Evolutionary conservation across 2,329 filamentous ascomycete species (phyloP), one percentile per base, ranked within the genome.

Genomic region (Sporothrix globosa): DNA sequence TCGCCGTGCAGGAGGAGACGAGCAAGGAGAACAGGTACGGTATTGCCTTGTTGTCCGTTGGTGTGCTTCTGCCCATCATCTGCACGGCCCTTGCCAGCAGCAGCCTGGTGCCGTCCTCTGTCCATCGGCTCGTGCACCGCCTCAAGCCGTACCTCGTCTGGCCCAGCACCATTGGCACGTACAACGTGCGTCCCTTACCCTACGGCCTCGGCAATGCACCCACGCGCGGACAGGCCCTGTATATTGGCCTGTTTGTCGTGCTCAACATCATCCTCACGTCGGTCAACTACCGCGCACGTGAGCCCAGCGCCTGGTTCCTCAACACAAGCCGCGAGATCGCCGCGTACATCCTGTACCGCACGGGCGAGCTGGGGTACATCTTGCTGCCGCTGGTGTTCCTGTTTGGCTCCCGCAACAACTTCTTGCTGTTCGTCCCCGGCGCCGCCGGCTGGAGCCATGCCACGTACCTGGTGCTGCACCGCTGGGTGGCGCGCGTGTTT

Each of bases 381-480:
- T 27, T 67, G 27, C 19, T 73, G 24, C 71, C 71, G n/a, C 73
- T 86, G 0, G 66, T 82, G 0, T 75, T 85, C 14, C 78, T 86
- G 2, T 85, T 82, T 68, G 78, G 81, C 0, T 77, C 80, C 0
- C 77, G 84, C 0, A 86, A 86, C 73, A 85, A 83, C 68, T 27
- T 85, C 2, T 78, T 60, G 19, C 17, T 60, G 30, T 10, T 60
- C 2, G n/a, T 60, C 7, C 54, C 56, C 19, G 56, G 56, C 85
- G 0, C 78, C 86, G 85, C 84, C 2, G 80, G 83, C 73, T 86
- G 84, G 83, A 81, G 78, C 0, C 81, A 84, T 71, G 79, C 80
- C 0, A 86, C 85, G 0, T 86, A 79, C 68, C 71, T 86, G 3
- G 74, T 86, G 0, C 76, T 86, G 0, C 84, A 87, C 72, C 79